These are phyloP conservation scores for Sistotremastrum niveocremeum DNA, from an alignment of 768 basidiomycete species.

Conservation along the genomic window DNA sequence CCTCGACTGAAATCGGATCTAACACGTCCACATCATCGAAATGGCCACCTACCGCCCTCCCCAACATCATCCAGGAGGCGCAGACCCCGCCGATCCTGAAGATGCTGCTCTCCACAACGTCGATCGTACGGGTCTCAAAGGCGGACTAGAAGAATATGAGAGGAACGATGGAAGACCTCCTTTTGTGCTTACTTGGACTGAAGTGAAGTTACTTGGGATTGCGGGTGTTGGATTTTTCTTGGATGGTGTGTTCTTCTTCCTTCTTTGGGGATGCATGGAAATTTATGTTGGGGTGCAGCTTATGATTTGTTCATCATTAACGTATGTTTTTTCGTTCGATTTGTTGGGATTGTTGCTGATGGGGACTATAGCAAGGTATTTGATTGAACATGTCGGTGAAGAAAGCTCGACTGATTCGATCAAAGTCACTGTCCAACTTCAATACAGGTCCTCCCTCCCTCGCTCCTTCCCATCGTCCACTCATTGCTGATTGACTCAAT, in stretches of 20 bases:
- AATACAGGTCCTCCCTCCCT: not conserved
- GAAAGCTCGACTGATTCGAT: too few relatives aligned
- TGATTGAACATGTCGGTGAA: too few relatives aligned
- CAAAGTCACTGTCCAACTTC: too few relatives aligned
- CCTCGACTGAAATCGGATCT: too few relatives aligned
- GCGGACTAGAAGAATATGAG: slow-evolving; percentile 21
- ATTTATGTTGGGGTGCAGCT: slow-evolving; percentile 23
- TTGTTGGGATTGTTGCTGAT: not conserved
- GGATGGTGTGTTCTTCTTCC: slow-evolving; percentile 34
- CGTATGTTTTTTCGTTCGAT: slow-evolving; percentile 19
- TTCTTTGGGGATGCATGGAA: not conserved
- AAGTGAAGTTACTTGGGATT: slow-evolving; percentile 48
- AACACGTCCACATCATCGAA: too few relatives aligned
- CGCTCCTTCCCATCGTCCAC: not conserved
- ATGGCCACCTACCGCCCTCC: too few relatives aligned
- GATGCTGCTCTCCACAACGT: not conserved
- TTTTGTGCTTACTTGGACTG: slow-evolving; percentile 27
- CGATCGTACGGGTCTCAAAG: not conserved
- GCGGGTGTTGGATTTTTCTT: slow-evolving; percentile 61
- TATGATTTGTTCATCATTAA: slow-evolving; percentile 66
- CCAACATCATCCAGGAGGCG: too few relatives aligned
- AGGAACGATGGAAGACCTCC: slow-evolving; percentile 21
- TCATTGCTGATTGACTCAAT: slow-evolving; percentile 17
- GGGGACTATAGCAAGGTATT: not conserved
- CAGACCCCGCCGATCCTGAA: too few relatives aligned